A percentile compares a stretch with the other conserved stretches of the same genome.
Conservation (phyloP, 805 yeast species). For the Yamadazyma endophytica region DNA sequence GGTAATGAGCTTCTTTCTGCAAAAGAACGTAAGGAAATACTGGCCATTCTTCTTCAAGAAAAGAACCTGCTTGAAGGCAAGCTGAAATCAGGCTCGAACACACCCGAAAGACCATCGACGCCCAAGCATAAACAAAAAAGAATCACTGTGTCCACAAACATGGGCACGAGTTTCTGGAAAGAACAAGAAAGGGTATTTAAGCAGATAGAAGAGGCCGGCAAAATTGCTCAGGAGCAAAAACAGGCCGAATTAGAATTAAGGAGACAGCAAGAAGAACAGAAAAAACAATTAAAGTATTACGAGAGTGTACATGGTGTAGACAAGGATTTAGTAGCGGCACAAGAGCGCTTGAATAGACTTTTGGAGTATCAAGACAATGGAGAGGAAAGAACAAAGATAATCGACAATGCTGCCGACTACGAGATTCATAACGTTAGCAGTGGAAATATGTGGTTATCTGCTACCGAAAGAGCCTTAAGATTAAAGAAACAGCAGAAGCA, state of each 20-base stretch:
- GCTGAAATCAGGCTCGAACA: slow-evolving; percentile 12
- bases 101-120: slow-evolving; percentile 5
- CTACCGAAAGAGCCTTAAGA: slow-evolving; percentile 80
- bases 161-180: slow-evolving; percentile 61
- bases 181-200: slow-evolving; percentile 66
- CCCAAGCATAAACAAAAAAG: slow-evolving; percentile 33
- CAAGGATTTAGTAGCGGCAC: slow-evolving; percentile 64
- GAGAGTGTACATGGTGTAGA: slow-evolving; percentile 40
- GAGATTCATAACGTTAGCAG: slow-evolving; percentile 52
- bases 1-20: slow-evolving; percentile 59
- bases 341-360: slow-evolving; percentile 66
- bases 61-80: slow-evolving; percentile 36
- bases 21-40: slow-evolving; percentile 59
- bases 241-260: slow-evolving; percentile 15
- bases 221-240: slow-evolving; percentile 18
- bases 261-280: slow-evolving; percentile 32
- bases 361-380: slow-evolving; percentile 81
- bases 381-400: slow-evolving; percentile 85
- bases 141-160: slow-evolving; percentile 49
- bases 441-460: slow-evolving; percentile 77
- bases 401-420: slow-evolving; percentile 89
- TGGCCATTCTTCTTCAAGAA: slow-evolving; percentile 50
- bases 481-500: slow-evolving; percentile 81
- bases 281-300: slow-evolving; percentile 41
- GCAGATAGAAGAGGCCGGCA: slow-evolving; percentile 45